Conservation (phyloP, 768 basidiomycete genomes). For the Lentinula detonsa region DNA sequence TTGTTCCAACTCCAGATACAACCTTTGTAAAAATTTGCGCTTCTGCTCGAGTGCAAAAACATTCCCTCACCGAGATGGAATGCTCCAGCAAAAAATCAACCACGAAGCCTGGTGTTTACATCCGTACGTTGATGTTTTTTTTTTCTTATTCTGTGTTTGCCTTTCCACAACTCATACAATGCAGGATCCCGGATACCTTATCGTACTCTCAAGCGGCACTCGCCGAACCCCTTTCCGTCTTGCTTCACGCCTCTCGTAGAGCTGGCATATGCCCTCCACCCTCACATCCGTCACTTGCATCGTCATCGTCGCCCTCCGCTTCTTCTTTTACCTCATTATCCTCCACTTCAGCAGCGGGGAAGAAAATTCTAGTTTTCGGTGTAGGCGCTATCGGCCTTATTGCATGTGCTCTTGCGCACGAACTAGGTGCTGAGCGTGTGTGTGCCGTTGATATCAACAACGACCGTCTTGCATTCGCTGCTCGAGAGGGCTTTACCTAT, state of each 20-base stretch:
- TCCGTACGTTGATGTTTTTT: constrained; percentile 52
- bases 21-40: constrained; percentile 85
- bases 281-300: constrained; percentile 1
- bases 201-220: constrained; percentile 80
- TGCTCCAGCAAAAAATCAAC: constrained; percentile 81
- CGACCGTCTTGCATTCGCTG: constrained; percentile 74
- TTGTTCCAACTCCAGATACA: constrained; percentile 78
- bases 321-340: constrained; percentile 21
- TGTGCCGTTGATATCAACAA: constrained; percentile 85
- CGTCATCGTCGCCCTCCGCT: constrained; percentile 5
- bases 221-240: constrained; percentile 91
- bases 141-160: background rate
- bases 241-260: constrained; percentile 58
- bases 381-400: constrained; percentile 93
- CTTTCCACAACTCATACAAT: background rate
- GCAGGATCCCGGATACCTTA: constrained; percentile 68
- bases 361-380: constrained; percentile 83
- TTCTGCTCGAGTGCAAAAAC: constrained; percentile 89
- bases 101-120: constrained; percentile 84
- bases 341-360: constrained; percentile 33
- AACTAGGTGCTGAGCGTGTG: constrained; percentile 63
- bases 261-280: constrained; percentile 20
- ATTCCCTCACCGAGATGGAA: constrained; percentile 91
- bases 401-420: constrained; percentile 73
- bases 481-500: constrained; percentile 47